Base-by-base conservation (phyloP, 441 rosid species). In the Croton setiger region DNA sequence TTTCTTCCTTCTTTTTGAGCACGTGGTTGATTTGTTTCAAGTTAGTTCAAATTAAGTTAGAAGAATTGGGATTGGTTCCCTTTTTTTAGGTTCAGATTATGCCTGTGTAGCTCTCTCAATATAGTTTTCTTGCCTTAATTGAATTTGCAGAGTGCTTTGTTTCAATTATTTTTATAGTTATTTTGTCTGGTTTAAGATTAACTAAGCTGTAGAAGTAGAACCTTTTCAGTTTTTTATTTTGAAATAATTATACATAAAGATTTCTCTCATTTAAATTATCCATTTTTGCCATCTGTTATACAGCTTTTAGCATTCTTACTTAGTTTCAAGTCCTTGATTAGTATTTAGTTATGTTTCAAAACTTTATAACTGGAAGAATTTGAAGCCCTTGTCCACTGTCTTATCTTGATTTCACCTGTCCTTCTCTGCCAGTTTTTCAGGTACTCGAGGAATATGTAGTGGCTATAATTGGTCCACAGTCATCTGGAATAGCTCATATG, bases 381-480 rank as follows among this genome's bases (percentile, higher is more conserved):
- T 54, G 53, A 31, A 31, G 31, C 47, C n/a, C 18, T 60, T 68
- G 55, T 23, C 37, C 55, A 59, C 18, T 47, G 35, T 31, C 10
- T 55, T 55, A 10, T 48, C 37, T 56, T 69, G 18, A 65, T 23
- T 67, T 54, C 12, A 27, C 12, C 66, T 59, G 31, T 64, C 68
- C 36, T 57, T 76, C 49, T 74, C 62, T 80, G 45, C 14, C 93
- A 91, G 97, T 86, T 74, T 85, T 91, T 74, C 78, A 87, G 75
- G 70, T 86, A 59, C 74, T 89, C 57, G 92, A 79, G 76, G 66
- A 82, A 72, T 84, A 85, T 72, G 87, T 81, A 33, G 93, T 87
- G 68, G 88, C 93, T 36, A 75, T 93, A 67, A 79, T 91, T 27
- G 97, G 98, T 45, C 93, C 98, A n/a, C 83, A 83, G 72, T 88